Percentiles rank a stretch among this genome's conserved stretches.
Conservation (phyloP, 495 filamentous ascomycete species). For the Neurospora discreta region DNA sequence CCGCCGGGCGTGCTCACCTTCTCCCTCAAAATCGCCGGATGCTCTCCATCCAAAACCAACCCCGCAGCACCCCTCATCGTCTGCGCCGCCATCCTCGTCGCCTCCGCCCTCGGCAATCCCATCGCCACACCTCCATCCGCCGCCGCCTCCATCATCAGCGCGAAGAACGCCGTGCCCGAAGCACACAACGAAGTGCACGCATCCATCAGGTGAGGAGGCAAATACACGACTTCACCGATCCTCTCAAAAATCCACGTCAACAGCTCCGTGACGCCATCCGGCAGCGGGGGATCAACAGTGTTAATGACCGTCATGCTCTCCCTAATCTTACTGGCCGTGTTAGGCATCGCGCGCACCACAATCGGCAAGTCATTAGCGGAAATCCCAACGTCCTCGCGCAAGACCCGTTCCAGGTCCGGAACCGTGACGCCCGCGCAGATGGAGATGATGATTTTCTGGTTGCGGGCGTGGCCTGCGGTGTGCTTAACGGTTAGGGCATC, state of each 20-base stretch:
- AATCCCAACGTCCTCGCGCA: constrained; percentile 36
- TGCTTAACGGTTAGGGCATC: constrained; percentile 40
- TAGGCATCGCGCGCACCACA: constrained; percentile 69
- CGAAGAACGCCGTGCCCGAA: constrained; percentile 68
- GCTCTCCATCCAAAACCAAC: constrained; percentile 59
- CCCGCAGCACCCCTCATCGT: constrained; percentile 62
- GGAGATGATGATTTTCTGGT: constrained; percentile 71
- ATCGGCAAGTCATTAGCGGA: constrained; percentile 32
- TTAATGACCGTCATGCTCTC: constrained; percentile 75
- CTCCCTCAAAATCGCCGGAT: constrained; percentile 64
- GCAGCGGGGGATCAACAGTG: constrained; percentile 45
- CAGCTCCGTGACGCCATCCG: constrained; percentile 38
- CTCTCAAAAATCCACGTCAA: constrained; percentile 68
- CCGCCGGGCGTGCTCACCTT: constrained; percentile 73
- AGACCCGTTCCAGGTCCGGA: constrained; percentile 46
- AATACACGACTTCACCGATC: constrained; percentile 55
- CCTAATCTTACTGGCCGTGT: constrained; percentile 57
- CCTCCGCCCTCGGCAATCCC: constrained; percentile 67
- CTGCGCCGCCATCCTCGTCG: constrained; percentile 72
- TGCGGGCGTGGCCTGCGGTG: background rate
- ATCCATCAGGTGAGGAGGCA: constrained; percentile 60
- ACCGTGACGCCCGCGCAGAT: constrained; percentile 75
- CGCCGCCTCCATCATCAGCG: constrained; percentile 65
- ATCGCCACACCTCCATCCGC: constrained; percentile 73
- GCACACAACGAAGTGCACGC: constrained; percentile 65